Evolutionary conservation across 2,329 filamentous ascomycete species (phyloP).

Genomic region (Tolypocladium tundrense): DNA sequence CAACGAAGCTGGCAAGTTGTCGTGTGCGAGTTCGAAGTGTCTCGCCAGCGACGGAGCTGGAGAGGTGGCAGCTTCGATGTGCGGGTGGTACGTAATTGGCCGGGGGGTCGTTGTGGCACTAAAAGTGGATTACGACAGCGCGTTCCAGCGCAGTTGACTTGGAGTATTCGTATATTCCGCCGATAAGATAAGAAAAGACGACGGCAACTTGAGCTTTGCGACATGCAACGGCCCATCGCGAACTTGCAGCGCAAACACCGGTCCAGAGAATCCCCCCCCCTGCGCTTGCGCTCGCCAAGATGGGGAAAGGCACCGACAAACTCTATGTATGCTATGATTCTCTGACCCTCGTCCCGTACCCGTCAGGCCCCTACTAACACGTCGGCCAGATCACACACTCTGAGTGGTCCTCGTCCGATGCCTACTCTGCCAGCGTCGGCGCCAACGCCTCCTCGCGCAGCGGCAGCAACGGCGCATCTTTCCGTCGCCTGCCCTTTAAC

Average conservation of each 20-base stretch:
- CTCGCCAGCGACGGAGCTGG: background rate
- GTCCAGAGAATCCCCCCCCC: background rate
- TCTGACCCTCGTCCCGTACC: background rate
- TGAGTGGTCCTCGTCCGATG: slow-evolving; percentile 89
- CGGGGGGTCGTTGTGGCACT: background rate
- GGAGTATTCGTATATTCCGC: background rate
- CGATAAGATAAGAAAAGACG: background rate
- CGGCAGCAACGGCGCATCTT: slow-evolving; percentile 43
- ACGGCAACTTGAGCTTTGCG: background rate
- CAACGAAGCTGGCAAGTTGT: background rate
- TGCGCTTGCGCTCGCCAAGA: slow-evolving; percentile 9
- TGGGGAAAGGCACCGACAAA: slow-evolving; percentile 36
- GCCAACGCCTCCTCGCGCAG: slow-evolving; percentile 49
- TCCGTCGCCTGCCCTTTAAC: slow-evolving; percentile 91
- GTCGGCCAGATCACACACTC: slow-evolving; percentile 71
- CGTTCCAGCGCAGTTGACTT: background rate
- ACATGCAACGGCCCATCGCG: background rate
- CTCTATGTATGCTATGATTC: slow-evolving; percentile 24
- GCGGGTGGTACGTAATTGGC: background rate
- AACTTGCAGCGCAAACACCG: background rate
- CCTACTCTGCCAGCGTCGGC: slow-evolving; percentile 73
- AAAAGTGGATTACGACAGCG: background rate
- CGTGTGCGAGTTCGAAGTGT: background rate
- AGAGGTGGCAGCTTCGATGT: background rate
- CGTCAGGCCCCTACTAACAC: background rate